Base-by-base conservation (phyloP, 352 stramenopile species). In the Phytophthora meadii region DNA sequence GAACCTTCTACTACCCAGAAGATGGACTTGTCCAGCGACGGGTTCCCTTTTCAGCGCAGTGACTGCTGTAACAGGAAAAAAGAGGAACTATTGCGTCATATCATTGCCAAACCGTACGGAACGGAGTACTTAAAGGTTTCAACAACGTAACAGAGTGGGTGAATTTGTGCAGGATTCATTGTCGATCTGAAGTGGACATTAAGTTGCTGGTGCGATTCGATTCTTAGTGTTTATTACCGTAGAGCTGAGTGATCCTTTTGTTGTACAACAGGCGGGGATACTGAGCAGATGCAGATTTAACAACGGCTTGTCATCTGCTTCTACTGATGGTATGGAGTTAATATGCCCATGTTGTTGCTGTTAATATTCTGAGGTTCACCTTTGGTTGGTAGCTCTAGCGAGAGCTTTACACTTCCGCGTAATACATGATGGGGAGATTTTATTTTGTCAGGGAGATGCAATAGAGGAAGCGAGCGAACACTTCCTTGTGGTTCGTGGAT, bases 401-500 rank as follows among this genome's bases (percentile, higher is more conserved):
- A 61, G 69, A n/a, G 41, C 47, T 4, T 12, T 78, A 22, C 70
- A 68, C 4, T 82, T 88, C 25, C 63, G 65, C 14, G 70, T 65
- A 1, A 65, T 65, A 12, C 65, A 81, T 28, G 79, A 85, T 28
- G 79, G 79, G 5, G 76, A 87, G 52, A 49, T 78, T 17, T 41
- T 87, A 11, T 81, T 77, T 56, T 64, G 59, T 1, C 79, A 85
- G 50, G 79, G 76, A 17, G 69, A 76, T 50, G 36, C 30, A 2
- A 75, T 85, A n/a, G 19, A 66, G 14, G 74, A 83, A n/a, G 64
- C 50, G 1, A 75, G 76, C 45, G 74, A 62, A 0, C 65, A 68
- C n/a, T 83, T 70, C n/a, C 41, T 84, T 14, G 76, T 85, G 12
- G 46, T 88, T 1, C 60, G 52, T 12, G 79, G 76, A 9, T 88